phyloP scores from a whole-genome alignment of 208 protist species.

The Trypanosomatidae sp. region DNA sequence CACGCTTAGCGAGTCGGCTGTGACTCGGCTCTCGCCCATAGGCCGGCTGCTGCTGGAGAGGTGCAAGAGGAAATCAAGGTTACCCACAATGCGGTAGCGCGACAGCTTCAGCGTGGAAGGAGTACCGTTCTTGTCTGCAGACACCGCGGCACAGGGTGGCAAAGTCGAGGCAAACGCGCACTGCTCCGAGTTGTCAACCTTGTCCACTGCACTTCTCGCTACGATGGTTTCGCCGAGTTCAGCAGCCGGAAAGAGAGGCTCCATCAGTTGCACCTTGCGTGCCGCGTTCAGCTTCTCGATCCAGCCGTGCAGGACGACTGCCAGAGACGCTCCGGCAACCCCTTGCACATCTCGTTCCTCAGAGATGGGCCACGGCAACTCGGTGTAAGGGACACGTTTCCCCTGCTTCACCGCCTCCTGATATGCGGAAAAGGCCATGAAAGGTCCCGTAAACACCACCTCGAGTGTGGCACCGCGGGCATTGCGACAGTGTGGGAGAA shows the following conservation, averaged over 20 bases:
- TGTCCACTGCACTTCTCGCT: background rate
- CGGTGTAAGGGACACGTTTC: background rate
- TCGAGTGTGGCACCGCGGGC: slow-evolving; percentile 44
- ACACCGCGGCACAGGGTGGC: background rate
- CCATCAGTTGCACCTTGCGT: slow-evolving; percentile 27
- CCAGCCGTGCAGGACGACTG: slow-evolving; percentile 37
- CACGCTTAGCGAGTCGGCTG: slow-evolving; percentile 1
- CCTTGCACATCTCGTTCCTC: slow-evolving; percentile 1
- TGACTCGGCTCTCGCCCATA: slow-evolving; percentile 5
- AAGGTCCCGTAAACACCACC: slow-evolving; percentile 37
- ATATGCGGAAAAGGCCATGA: slow-evolving; percentile 9
- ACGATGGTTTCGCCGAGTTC: background rate
- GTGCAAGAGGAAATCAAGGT: slow-evolving; percentile 24
- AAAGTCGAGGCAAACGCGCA: background rate
- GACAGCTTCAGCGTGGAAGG: background rate
- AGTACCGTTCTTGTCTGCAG: background rate
- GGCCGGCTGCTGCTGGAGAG: slow-evolving; percentile 7
- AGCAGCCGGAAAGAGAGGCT: slow-evolving; percentile 4
- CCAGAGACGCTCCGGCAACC: background rate
- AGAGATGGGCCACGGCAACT: background rate
- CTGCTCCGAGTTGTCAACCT: background rate
- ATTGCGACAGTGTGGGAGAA: slow-evolving; percentile 31
- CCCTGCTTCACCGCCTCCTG: slow-evolving; percentile 2
- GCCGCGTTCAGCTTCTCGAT: slow-evolving; percentile 31
- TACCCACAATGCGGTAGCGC: slow-evolving; percentile 16